Conservation (phyloP, 305 asterid species). For the Euphrasia arctica region DNA sequence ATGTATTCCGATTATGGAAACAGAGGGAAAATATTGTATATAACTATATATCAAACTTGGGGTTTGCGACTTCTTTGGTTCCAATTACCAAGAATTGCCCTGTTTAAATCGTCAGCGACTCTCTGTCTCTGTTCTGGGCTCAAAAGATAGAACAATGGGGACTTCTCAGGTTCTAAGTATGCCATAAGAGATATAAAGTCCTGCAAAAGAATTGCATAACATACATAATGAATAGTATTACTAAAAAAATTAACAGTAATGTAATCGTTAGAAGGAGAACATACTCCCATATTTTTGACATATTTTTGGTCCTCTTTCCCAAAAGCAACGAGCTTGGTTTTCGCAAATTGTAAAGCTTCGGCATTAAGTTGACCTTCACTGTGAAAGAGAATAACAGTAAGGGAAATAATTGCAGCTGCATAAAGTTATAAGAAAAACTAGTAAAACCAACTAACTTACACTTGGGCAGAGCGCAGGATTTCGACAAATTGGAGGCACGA, state of each 20-base stretch:
- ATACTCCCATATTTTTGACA: conserved; percentile 75
- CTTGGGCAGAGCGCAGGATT: conserved; percentile 65
- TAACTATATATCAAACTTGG: neutral
- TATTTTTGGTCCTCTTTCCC: conserved; percentile 67
- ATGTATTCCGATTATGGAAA: neutral
- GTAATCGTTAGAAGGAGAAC: conserved; percentile 22
- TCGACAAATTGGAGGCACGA: conserved; percentile 79
- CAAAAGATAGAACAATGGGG: conserved; percentile 85
- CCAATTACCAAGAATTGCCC: conserved; percentile 71
- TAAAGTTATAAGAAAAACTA: neutral
- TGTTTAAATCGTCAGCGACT: conserved; percentile 82
- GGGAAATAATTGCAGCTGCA: conserved; percentile 12
- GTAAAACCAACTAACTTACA: conserved; percentile 47
- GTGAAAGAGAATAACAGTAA: conserved; percentile 37
- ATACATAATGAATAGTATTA: neutral
- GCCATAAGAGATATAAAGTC: conserved; percentile 89
- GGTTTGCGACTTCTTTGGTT: neutral
- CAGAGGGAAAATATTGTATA: neutral
- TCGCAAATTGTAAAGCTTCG: conserved; percentile 91
- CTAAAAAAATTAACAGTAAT: conserved; percentile 3
- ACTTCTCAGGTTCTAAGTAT: conserved; percentile 86
- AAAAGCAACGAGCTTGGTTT: conserved; percentile 65
- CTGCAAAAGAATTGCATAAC: conserved; percentile 34
- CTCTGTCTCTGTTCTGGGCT: conserved; percentile 69
- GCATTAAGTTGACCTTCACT: conserved; percentile 33